Base-by-base conservation (phyloP, 805 yeast species). In the Ogataea saltuana region DNA sequence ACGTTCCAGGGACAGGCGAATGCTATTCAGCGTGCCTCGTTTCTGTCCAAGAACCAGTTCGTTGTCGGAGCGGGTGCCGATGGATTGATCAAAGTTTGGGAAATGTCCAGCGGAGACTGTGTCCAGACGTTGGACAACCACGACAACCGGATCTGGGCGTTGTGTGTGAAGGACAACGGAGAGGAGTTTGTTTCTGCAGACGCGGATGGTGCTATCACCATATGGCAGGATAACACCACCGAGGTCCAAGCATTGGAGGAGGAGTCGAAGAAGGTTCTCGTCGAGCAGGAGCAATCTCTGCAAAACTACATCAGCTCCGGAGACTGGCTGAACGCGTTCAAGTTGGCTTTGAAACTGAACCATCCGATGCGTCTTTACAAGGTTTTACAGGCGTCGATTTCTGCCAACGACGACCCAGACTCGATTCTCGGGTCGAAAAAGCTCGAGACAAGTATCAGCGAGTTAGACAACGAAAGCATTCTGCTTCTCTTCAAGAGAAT, bases 1-100 rank as follows among this genome's bases (percentile, higher is more conserved):
- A 93, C 97, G 2, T 82, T 90, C 60, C 97, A 93, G 67, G 97
- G 98, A 3, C 97, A 90, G 63, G 79, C 96, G 10, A 91, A 89
- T 58, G 85, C 97, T 0, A 90, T 93, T 3, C 93, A 91, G 64
- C 78, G 93, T 65, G 84, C 84, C 34, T 70, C 76, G 22, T 88
- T 88, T 58, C 70, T 86, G 45, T 78, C 81, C 49, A 73, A 72
- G 38, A 81, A 83, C 51, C 76, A 76, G 39, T 93, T 86, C 61
- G 57, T 91, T 4, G 69, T 86, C 15, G 78, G 84, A 31, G 78
- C 89, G 16, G 97, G 97, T 31, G 98, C 98, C 11, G 99, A 93
- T 67, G 98, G 98, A 2, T 75, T 93, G 39, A 75, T 93, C 45
- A 91, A 93, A 63, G 69, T 93, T 4, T 93, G 99, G 99, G 95